A percentile compares a stretch with the other conserved stretches of the same genome.
Conservation (phyloP, 1,284 basidiomycete species). For the Pseudozyma sp. region DNA sequence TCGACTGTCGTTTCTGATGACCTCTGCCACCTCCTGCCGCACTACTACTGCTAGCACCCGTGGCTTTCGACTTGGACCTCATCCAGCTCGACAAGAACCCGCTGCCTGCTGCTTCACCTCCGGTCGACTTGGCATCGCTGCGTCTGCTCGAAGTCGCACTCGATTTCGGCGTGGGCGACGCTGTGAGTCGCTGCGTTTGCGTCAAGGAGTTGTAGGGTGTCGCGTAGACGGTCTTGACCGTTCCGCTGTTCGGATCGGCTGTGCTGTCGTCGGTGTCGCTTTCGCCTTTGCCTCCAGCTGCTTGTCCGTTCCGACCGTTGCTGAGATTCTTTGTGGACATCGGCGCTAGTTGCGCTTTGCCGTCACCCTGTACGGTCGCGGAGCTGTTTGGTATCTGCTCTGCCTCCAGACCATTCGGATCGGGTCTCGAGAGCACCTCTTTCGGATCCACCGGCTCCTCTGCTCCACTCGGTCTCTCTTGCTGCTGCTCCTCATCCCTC, state of each 20-base stretch:
- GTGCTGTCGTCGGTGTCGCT: conserved; percentile 14
- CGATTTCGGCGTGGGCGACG: conserved; percentile 14
- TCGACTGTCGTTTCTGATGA: conserved; percentile 39
- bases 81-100: conserved; percentile 32
- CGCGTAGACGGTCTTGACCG: conserved; percentile 32
- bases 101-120: neutral
- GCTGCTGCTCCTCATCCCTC: conserved; percentile 8
- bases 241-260: conserved; percentile 16
- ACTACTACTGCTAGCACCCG: neutral
- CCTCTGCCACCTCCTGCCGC: neutral
- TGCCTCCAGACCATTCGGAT: conserved; percentile 19
- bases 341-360: neutral
- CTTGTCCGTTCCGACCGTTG: neutral
- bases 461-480: conserved; percentile 10
- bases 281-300: neutral
- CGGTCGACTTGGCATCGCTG: neutral
- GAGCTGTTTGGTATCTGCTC: neutral
- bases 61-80: conserved; percentile 15
- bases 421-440: conserved; percentile 38
- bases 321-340: neutral
- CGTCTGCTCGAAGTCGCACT: neutral
- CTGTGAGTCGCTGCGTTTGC: conserved; percentile 3
- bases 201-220: conserved; percentile 35
- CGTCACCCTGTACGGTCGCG: neutral
- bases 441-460: conserved; percentile 33